phyloP scores from a whole-genome alignment of 805 yeast species.

The Teunomyces pallodes region DNA sequence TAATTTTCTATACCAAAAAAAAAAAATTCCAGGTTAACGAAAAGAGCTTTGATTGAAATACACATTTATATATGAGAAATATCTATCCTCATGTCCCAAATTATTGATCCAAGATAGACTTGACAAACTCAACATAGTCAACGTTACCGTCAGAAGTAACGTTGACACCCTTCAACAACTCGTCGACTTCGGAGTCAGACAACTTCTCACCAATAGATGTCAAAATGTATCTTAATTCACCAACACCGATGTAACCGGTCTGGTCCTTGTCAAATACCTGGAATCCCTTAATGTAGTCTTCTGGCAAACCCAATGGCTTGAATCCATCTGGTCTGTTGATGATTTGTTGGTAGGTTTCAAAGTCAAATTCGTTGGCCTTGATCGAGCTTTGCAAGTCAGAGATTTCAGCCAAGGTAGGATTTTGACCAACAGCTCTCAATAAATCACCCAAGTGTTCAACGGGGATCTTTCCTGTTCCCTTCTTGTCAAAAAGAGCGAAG shows the following conservation, averaged over 20 bases:
- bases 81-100: neutral
- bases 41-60: neutral
- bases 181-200: constrained; percentile 89
- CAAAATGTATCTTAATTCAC: constrained; percentile 90
- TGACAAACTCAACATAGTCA: constrained; percentile 92
- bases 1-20: neutral
- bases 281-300: constrained; percentile 86
- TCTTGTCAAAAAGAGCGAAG: constrained; percentile 92
- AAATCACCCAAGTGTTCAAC: constrained; percentile 85
- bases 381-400: constrained; percentile 42
- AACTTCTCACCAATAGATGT: constrained; percentile 96
- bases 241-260: constrained; percentile 95
- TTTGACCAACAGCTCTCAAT: constrained; percentile 95
- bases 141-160: constrained; percentile 93
- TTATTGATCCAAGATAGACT: constrained; percentile 86
- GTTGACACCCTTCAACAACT: constrained; percentile 90
- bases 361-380: constrained; percentile 57
- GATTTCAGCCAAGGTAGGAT: constrained; percentile 92
- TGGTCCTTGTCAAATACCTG: constrained; percentile 96
- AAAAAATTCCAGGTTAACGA: neutral
- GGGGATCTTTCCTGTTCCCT: constrained; percentile 90
- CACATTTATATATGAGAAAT: neutral
- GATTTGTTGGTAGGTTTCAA: constrained; percentile 71
- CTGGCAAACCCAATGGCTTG: constrained; percentile 83
- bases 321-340: constrained; percentile 86